These are phyloP conservation scores for Fraxinus paxiana DNA, from an alignment of 305 asterid species.

Conservation along the genomic window DNA sequence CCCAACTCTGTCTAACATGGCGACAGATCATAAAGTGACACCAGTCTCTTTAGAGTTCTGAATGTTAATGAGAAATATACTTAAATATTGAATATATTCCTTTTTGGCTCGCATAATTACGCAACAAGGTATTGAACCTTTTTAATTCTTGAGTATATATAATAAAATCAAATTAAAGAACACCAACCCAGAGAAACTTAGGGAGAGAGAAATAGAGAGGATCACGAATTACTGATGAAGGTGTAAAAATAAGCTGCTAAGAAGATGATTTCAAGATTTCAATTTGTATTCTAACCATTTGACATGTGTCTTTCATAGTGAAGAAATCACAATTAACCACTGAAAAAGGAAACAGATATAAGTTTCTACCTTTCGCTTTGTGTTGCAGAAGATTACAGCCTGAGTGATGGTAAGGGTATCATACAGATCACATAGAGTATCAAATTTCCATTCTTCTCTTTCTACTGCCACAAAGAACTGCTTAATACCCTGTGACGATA, in stretches of 20 bases:
- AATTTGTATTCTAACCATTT: background rate
- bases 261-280: background rate
- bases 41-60: background rate
- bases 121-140: background rate
- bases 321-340: background rate
- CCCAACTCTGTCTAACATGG: background rate
- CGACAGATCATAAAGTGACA: background rate
- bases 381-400: slow-evolving; percentile 65
- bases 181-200: background rate
- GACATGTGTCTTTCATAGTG: background rate
- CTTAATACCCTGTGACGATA: slow-evolving; percentile 72
- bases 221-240: background rate
- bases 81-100: background rate
- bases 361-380: slow-evolving; percentile 15
- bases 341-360: background rate
- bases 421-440: slow-evolving; percentile 87
- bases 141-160: background rate
- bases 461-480: slow-evolving; percentile 98
- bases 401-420: slow-evolving; percentile 94
- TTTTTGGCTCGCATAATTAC: background rate
- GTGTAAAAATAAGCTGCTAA: background rate
- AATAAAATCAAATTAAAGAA: background rate
- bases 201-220: no score
- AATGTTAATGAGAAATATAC: background rate
- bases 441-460: slow-evolving; percentile 95